phyloP scores from a whole-genome alignment of 495 filamentous ascomycete genomes.

The Daldinia caldariorum region DNA sequence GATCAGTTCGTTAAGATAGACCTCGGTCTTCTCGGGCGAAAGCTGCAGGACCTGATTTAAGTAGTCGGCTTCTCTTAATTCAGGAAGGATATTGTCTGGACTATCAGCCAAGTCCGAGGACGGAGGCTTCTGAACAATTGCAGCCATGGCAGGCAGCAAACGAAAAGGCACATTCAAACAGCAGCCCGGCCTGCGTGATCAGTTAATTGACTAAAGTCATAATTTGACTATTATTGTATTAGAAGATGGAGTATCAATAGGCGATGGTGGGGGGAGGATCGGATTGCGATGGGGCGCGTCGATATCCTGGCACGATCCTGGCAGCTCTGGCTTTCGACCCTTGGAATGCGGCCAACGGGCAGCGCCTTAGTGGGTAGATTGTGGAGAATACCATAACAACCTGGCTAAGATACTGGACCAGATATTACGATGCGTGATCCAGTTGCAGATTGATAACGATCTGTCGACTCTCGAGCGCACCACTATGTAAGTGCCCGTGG shows the following conservation, averaged over 20 bases:
- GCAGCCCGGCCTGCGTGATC: slow-evolving; percentile 27
- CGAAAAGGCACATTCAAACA: slow-evolving; percentile 13
- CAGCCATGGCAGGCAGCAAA: slow-evolving; percentile 37
- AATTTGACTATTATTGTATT: slow-evolving; percentile 31
- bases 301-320: slow-evolving; percentile 38
- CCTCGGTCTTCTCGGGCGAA: slow-evolving; percentile 51
- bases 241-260: slow-evolving; percentile 30
- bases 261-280: slow-evolving; percentile 28
- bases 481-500: slow-evolving; percentile 21
- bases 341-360: slow-evolving; percentile 42
- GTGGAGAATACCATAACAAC: slow-evolving; percentile 42
- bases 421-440: slow-evolving; percentile 34
- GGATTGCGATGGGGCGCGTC: slow-evolving; percentile 31
- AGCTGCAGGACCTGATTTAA: slow-evolving; percentile 55
- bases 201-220: slow-evolving; percentile 40
- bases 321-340: slow-evolving; percentile 29
- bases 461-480: slow-evolving; percentile 10
- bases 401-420: slow-evolving; percentile 23
- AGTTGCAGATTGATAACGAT: slow-evolving; percentile 23
- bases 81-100: slow-evolving; percentile 41
- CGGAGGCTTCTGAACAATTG: slow-evolving; percentile 36
- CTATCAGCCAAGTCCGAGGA: slow-evolving; percentile 27
- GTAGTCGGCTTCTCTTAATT: slow-evolving; percentile 57
- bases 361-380: slow-evolving; percentile 43
- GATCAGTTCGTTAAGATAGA: slow-evolving; percentile 52